A percentile compares a stretch with the other conserved stretches of the same genome.
phyloP scores from a whole-genome alignment of 75 land plant genomes.

The Larix kaempferi region DNA sequence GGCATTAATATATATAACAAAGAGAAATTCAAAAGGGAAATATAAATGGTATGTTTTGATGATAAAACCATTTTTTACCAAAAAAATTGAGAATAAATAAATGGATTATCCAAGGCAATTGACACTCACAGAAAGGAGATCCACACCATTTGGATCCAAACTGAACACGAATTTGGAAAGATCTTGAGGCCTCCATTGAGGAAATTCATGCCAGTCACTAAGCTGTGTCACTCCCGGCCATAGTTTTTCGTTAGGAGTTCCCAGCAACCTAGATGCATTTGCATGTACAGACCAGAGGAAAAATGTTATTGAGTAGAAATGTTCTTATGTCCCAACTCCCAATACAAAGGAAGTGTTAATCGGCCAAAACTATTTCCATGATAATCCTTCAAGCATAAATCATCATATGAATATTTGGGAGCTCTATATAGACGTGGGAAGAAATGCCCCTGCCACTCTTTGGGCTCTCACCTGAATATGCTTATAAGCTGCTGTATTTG shows the following conservation, averaged over 20 bases:
- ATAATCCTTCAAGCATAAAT: slow-evolving; percentile 3
- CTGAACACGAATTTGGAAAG: slow-evolving; percentile 19
- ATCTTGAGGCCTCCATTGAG: slow-evolving; percentile 41
- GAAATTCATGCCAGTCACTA: slow-evolving; percentile 55
- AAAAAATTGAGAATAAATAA: not conserved
- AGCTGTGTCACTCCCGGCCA: slow-evolving; percentile 56
- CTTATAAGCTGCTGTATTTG: slow-evolving; percentile 35
- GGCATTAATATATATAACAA: too few species aligned
- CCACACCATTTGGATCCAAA: slow-evolving; percentile 33
- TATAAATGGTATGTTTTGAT: not conserved
- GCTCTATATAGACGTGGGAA: not conserved
- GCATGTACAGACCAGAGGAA: not conserved
- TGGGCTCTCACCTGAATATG: slow-evolving; percentile 24
- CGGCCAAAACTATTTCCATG: not conserved
- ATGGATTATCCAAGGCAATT: not conserved
- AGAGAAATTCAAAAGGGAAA: not conserved
- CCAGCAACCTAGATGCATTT: slow-evolving; percentile 31
- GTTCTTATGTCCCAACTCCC: too few species aligned
- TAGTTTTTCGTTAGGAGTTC: slow-evolving; percentile 47
- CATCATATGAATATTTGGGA: not conserved
- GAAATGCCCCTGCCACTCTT: not conserved
- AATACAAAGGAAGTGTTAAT: not conserved
- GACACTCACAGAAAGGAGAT: slow-evolving; percentile 38
- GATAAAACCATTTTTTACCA: not conserved
- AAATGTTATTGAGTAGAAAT: not conserved